phyloP scores from a whole-genome alignment of 2,329 filamentous ascomycete genomes.

The Calonectria honghensis region DNA sequence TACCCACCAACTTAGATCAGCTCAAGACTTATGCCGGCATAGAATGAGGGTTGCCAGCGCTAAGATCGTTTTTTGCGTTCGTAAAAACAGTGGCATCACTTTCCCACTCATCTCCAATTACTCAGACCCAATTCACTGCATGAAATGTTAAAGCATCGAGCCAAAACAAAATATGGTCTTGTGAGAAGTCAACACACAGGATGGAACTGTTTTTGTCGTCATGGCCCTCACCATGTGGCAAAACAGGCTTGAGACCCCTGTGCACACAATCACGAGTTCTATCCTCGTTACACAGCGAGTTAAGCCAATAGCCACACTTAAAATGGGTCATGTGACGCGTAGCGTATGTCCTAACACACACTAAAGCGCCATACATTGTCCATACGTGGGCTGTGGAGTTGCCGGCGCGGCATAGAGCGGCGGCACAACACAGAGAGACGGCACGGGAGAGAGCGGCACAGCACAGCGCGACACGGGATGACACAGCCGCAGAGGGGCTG shows the following conservation, averaged over 20 bases:
- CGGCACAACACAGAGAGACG: too few species aligned
- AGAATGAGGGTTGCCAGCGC: neutral
- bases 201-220: fast-evolving
- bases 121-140: neutral
- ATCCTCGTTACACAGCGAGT: too few species aligned
- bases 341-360: too few species aligned
- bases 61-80: neutral
- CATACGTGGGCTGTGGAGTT: too few species aligned
- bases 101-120: neutral
- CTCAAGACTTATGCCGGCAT: neutral
- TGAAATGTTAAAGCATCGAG: neutral
- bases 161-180: neutral
- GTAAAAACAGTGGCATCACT: neutral
- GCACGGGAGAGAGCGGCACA: too few species aligned
- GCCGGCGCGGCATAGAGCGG: too few species aligned
- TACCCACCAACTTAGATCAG: constrained; percentile 3
- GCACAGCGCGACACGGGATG: neutral
- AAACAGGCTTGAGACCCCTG: too few species aligned
- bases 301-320: too few species aligned
- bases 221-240: neutral
- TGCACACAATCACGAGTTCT: too few species aligned
- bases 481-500: neutral
- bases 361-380: too few species aligned
- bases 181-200: too few species aligned
- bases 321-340: too few species aligned